Percentiles rank a stretch among this genome's conserved stretches.
Conservation (phyloP, 176 grass and related monocot species). For the Oryza officinalis region DNA sequence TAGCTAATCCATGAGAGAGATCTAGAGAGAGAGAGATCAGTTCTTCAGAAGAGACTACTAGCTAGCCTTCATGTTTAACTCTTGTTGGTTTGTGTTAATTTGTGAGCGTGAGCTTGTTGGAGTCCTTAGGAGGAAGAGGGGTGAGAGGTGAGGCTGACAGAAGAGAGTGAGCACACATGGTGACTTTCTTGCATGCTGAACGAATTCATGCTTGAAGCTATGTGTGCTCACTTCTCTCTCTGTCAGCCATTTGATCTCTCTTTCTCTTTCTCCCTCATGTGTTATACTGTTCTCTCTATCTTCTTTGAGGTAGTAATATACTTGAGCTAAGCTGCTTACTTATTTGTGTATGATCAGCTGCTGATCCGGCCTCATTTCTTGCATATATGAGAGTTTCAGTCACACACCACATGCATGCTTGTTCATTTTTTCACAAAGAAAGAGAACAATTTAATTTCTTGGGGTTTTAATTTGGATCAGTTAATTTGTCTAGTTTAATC, state of each 20-base stretch:
- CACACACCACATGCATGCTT: neutral
- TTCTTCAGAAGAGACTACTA: neutral
- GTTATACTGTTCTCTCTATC: neutral
- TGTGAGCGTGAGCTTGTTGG: neutral
- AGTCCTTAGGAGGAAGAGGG: neutral
- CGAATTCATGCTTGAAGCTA: conserved; percentile 75
- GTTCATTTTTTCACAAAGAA: neutral
- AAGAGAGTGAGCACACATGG: conserved; percentile 93
- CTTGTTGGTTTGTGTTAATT: neutral
- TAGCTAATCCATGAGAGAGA: neutral
- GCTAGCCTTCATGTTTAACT: neutral
- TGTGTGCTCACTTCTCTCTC: conserved; percentile 75
- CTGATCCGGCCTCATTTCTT: conserved; percentile 21
- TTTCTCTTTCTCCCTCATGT: neutral
- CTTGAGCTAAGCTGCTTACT: conserved; percentile 26
- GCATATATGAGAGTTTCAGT: neutral
- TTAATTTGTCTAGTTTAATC: too few species aligned
- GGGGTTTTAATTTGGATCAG: too few species aligned
- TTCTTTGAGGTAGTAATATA: neutral
- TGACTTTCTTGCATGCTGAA: conserved; percentile 72
- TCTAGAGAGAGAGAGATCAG: neutral
- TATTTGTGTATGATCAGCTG: conserved; percentile 43
- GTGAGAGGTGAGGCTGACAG: conserved; percentile 66
- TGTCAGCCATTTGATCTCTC: conserved; percentile 48
- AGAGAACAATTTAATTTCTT: too few species aligned